A percentile compares a stretch with the other conserved stretches of the same genome.
Conservation (phyloP, 331 rosid species). For the Quercus lobata region DNA sequence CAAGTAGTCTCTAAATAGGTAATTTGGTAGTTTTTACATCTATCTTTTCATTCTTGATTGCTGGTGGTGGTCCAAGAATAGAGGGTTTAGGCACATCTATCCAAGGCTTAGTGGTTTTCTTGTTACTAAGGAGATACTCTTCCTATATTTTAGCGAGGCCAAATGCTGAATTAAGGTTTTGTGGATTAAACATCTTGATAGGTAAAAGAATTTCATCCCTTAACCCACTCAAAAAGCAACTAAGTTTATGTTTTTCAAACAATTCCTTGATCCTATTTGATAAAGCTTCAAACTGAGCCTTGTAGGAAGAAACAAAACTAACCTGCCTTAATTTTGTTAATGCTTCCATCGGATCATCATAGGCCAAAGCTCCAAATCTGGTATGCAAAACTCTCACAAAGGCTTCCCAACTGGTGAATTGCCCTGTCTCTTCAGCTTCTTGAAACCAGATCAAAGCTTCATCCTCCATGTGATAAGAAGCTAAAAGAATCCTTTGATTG, state of each 20-base stretch:
- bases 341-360: neutral
- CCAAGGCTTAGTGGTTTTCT: neutral
- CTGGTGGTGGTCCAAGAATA: too few species aligned
- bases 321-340: neutral
- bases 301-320: neutral
- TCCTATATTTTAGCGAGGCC: neutral
- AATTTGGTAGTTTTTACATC: too few species aligned
- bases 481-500: too few species aligned
- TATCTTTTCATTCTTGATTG: too few species aligned
- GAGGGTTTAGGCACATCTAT: too few species aligned
- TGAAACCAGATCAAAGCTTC: too few species aligned
- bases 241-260: neutral
- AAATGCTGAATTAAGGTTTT: neutral
- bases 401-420: neutral
- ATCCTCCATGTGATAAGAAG: too few species aligned
- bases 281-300: neutral
- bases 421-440: too few species aligned
- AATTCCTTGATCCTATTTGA: neutral
- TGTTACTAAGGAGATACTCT: neutral
- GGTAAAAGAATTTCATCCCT: neutral
- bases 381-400: neutral
- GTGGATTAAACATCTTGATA: neutral
- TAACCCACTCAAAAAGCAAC: neutral
- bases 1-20: too few species aligned
- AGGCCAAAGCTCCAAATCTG: neutral